phyloP scores from a whole-genome alignment of 2,329 filamentous ascomycete species.

The Colletotrichum lini region DNA sequence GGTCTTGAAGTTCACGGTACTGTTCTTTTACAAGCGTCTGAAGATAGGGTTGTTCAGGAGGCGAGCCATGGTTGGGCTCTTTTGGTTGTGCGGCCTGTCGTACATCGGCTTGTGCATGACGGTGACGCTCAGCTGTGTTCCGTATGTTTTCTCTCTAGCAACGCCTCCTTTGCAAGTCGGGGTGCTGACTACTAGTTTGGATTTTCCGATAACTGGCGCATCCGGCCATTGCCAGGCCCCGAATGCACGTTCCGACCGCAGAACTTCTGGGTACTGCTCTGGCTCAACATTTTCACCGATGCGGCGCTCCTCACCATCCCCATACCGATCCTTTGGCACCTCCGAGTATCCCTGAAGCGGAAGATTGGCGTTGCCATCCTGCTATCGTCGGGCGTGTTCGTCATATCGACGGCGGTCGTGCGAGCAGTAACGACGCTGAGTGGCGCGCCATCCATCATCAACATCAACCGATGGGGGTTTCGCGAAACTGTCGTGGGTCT shows the following conservation, averaged over 20 bases:
- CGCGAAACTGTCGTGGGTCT: constrained; percentile 46
- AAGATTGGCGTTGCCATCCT: constrained; percentile 45
- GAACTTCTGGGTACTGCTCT: constrained; percentile 45
- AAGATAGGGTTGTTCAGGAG: constrained; percentile 41
- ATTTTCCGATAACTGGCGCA: constrained; percentile 45
- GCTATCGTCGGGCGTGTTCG: constrained; percentile 47
- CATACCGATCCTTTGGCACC: constrained; percentile 46
- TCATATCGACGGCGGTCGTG: constrained; percentile 47
- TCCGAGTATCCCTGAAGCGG: constrained; percentile 37
- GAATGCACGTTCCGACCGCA: constrained; percentile 43
- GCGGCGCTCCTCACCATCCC: constrained; percentile 47
- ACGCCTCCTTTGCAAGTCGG: no score
- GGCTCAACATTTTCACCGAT: constrained; percentile 47
- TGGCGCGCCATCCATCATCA: constrained; percentile 46
- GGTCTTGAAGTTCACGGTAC: constrained; percentile 47
- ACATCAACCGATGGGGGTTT: constrained; percentile 44
- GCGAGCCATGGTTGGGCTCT: constrained; percentile 43
- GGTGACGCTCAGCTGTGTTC: constrained; percentile 41
- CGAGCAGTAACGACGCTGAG: constrained; percentile 45
- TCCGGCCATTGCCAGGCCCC: constrained; percentile 44
- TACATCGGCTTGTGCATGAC: constrained; percentile 41
- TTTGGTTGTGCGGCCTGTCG: constrained; percentile 44
- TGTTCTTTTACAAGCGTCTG: constrained; percentile 49
- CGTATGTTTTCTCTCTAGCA: constrained; percentile 6
- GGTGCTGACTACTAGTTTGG: background rate